Percentiles rank a stretch among this genome's conserved stretches.
phyloP scores from a whole-genome alignment of 2,329 filamentous ascomycete genomes.

The Paraconiothyrium brasiliense region DNA sequence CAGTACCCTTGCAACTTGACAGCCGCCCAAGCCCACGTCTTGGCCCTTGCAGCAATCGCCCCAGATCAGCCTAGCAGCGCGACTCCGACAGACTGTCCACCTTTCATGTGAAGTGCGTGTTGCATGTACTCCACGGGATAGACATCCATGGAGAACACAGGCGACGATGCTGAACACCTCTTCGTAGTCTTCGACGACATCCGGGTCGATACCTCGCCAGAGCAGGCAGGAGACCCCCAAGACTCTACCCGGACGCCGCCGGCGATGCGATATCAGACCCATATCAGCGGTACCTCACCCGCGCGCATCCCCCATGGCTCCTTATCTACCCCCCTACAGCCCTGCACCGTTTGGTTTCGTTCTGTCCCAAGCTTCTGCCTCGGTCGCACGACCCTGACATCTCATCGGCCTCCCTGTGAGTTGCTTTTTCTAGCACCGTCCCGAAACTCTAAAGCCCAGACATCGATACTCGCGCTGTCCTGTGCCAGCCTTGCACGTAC shows the following conservation, averaged over 20 bases:
- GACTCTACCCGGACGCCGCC: constrained; percentile 6
- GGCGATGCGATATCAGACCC: constrained; percentile 11
- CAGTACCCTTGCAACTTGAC: constrained; percentile 16
- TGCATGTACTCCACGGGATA: background rate
- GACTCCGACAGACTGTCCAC: background rate
- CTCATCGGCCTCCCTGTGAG: background rate
- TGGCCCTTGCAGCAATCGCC: constrained; percentile 3
- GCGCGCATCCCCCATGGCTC: constrained; percentile 10
- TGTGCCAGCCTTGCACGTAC: constrained; percentile 10
- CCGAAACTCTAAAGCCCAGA: too few relatives aligned
- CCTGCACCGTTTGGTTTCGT: constrained; percentile 10
- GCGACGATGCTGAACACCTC: background rate
- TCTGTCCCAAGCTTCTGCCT: background rate
- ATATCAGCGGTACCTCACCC: background rate
- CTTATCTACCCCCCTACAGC: constrained; percentile 5
- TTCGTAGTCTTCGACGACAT: background rate
- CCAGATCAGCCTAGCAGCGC: constrained; percentile 7
- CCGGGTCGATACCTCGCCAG: background rate
- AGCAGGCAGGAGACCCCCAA: background rate
- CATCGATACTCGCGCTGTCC: constrained; percentile 10
- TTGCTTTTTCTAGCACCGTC: constrained; percentile 16
- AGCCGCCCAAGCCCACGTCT: constrained; percentile 15
- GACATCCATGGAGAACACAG: background rate
- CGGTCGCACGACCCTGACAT: constrained; percentile 4
- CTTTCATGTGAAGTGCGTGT: background rate